Evolutionary conservation across 257 asterid species (phyloP), one percentile per base, ranked within the genome.

Genomic region (Fraxinus pennsylvanica): DNA sequence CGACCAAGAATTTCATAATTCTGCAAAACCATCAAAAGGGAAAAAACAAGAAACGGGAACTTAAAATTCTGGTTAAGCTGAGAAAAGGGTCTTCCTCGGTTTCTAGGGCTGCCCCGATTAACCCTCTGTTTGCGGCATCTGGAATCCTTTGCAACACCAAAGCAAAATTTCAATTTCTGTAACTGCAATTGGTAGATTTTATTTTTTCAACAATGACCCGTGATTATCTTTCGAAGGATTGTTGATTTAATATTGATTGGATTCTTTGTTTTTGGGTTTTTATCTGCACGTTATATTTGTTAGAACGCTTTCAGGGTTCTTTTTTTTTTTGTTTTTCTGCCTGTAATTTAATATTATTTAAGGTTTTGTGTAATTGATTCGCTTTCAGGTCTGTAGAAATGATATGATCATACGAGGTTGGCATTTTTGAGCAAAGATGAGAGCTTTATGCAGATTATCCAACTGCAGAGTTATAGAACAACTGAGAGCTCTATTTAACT

Each of bases 121-220:
- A 73, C 77, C 87, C 91, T 88, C 76, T 81, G 87, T 68, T 79
- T 93, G 25, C 86, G 88, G 83, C 89, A 89, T 71, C 78, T 89
- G 69, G 81, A 85, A 63, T 88, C 91, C 87, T 91, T 85, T 29
- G 75, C 87, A 36, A 89, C 89, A 30, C 99, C 97, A 73, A 96
- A 96, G 79, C 99, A 96, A n/a, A 22, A 33, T 50, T 47, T 22
- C 0, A 14, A 17, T 76, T 79, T 71, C 41, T 8, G 36, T 69
- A 33, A 47, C 33, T 70, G 82, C 35, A 57, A 68, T 50, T 78
- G 75, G 74, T 67, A 36, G 43, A 30, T 59, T 35, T 78, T 15
- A 38, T 14, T 68, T 82, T 45, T 39, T 8, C 4, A 33, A 38
- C 65, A 39, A 19, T 47, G 39, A 22, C 19, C 22, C 43, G 25